Evolutionary conservation across 2,329 filamentous ascomycete genomes (phyloP).

Genomic region (Chaetomiaceae sp.): DNA sequence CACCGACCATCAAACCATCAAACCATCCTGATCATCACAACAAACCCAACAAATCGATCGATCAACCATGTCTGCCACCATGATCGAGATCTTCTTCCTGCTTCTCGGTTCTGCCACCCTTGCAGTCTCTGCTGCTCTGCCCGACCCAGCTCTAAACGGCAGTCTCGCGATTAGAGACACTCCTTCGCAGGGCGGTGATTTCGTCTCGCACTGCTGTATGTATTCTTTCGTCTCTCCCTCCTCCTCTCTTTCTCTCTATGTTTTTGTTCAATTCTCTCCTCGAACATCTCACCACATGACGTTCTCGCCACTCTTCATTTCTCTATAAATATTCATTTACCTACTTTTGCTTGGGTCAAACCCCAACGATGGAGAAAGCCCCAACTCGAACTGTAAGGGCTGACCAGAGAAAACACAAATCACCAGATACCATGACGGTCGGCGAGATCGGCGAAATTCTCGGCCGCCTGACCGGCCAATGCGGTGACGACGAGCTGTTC

Average conservation of each 20-base stretch:
- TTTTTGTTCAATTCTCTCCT: too few species aligned
- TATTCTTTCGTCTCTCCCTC: too few species aligned
- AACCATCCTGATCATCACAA: too few species aligned
- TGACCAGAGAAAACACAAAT: too few species aligned
- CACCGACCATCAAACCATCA: background rate
- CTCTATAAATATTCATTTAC: too few species aligned
- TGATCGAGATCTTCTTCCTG: background rate
- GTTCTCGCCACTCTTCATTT: too few species aligned
- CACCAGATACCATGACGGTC: background rate
- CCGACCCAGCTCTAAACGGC: background rate
- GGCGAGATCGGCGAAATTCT: background rate
- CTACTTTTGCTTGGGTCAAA: too few species aligned
- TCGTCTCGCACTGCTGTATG: slow-evolving; percentile 4
- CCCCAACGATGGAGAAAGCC: too few species aligned
- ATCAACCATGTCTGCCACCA: background rate
- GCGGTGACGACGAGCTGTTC: background rate
- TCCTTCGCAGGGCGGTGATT: background rate
- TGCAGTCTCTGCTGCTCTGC: background rate
- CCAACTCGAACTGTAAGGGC: too few species aligned
- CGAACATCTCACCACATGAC: too few species aligned
- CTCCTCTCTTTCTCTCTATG: background rate
- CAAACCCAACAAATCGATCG: background rate
- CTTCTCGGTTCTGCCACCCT: background rate
- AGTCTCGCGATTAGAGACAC: background rate
- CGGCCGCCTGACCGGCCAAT: background rate